These are phyloP conservation scores for Monosporascus sp. DNA, from an alignment of 2,329 filamentous ascomycete species.

Conservation along the genomic window DNA sequence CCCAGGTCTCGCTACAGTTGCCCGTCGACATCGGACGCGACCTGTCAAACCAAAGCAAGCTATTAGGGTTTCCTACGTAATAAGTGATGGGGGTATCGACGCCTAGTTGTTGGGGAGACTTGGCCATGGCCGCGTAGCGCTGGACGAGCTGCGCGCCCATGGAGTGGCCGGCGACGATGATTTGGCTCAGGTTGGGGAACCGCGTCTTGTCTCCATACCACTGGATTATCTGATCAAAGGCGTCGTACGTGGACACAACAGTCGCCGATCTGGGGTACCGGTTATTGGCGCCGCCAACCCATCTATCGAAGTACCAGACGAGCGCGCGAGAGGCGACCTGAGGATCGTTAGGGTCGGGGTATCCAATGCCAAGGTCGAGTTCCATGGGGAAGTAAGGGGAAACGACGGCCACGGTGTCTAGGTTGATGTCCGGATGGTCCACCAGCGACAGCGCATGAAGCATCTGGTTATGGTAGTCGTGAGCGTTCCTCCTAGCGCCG, in stretches of 20 bases:
- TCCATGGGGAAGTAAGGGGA: slow-evolving; percentile 7
- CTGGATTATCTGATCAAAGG: slow-evolving; percentile 7
- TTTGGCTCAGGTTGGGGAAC: slow-evolving; percentile 9
- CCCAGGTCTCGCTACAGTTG: slow-evolving; percentile 1
- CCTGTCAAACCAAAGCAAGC: slow-evolving; percentile 3
- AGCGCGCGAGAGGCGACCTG: slow-evolving; percentile 3
- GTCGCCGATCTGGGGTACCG: slow-evolving; percentile 1
- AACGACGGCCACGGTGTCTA: background rate
- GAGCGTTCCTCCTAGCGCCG: background rate
- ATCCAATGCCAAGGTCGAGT: slow-evolving; percentile 3
- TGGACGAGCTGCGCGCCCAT: slow-evolving; percentile 6
- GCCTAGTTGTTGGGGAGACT: slow-evolving; percentile 1
- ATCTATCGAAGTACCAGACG: slow-evolving; percentile 4
- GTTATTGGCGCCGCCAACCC: slow-evolving; percentile 8
- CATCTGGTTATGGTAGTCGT: slow-evolving; percentile 2
- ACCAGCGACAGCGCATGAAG: background rate
- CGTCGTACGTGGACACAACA: slow-evolving; percentile 4
- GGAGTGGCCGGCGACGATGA: slow-evolving; percentile 8
- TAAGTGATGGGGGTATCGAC: slow-evolving; percentile 4
- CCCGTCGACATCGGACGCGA: slow-evolving; percentile 2
- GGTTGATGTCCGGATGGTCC: background rate
- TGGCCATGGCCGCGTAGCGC: slow-evolving; percentile 8
- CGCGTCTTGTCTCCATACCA: slow-evolving; percentile 4
- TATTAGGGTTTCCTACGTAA: slow-evolving; percentile 9
- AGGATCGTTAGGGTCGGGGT: background rate